Percentiles rank a stretch among this genome's conserved stretches.
These are phyloP conservation scores for Penium margaritaceum DNA, from an alignment of 139 green algal species.

Conservation along the genomic window DNA sequence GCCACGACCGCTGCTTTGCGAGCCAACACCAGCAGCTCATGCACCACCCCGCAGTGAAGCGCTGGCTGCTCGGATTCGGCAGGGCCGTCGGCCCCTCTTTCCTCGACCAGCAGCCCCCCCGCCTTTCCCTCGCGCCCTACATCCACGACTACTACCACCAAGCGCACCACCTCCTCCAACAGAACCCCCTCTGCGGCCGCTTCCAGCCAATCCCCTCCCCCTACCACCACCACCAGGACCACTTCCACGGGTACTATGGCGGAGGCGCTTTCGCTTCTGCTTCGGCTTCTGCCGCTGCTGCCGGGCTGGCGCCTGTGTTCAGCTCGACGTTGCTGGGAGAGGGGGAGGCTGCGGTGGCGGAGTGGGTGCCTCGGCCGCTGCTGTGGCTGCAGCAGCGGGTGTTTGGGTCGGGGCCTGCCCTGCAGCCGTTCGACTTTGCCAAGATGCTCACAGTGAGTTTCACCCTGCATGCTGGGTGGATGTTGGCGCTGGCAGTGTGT, in stretches of 20 bases:
- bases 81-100: conserved; percentile 17
- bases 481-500: too few relatives aligned
- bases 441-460: conserved; percentile 45
- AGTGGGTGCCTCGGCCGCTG: conserved; percentile 1
- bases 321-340: too few relatives aligned
- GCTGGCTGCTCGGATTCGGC: conserved; percentile 11
- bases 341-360: background rate
- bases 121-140: background rate
- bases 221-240: background rate
- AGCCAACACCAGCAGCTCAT: conserved; percentile 41
- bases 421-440: conserved; percentile 37
- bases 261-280: too few relatives aligned
- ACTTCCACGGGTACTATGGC: background rate
- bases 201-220: background rate
- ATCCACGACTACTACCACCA: too few relatives aligned
- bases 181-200: too few relatives aligned
- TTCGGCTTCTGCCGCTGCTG: too few relatives aligned
- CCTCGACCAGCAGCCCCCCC: background rate
- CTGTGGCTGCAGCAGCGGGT: conserved; percentile 1
- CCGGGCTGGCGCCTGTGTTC: too few relatives aligned
- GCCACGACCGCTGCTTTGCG: conserved; percentile 40
- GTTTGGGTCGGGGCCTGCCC: conserved; percentile 12
- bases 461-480: too few relatives aligned
- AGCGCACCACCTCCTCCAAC: too few relatives aligned
- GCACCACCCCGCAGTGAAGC: conserved; percentile 1